phyloP scores from a whole-genome alignment of 2,329 filamentous ascomycete species.

The Fusarium xyrophilum region DNA sequence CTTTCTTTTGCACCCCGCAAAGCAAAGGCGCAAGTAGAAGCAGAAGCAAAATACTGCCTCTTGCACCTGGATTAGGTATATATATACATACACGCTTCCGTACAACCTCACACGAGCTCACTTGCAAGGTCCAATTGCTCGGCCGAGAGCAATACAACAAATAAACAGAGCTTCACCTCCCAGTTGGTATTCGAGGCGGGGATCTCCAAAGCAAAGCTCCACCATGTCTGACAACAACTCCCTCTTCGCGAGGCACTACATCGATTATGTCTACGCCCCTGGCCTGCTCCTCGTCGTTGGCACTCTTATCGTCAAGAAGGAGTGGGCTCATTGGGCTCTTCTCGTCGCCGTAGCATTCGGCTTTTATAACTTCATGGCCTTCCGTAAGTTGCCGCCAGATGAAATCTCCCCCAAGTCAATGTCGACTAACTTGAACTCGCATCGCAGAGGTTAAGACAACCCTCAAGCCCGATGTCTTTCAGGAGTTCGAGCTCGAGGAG shows the following conservation, averaged over 20 bases:
- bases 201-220: constrained; percentile 21
- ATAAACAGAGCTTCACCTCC: constrained; percentile 13
- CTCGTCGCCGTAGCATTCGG: constrained; percentile 70
- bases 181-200: constrained; percentile 26
- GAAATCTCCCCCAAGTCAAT: not conserved
- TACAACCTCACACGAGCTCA: constrained; percentile 1
- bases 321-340: constrained; percentile 76
- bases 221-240: constrained; percentile 40
- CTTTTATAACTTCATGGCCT: constrained; percentile 73
- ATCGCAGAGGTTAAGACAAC: constrained; percentile 78
- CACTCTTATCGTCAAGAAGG: constrained; percentile 77
- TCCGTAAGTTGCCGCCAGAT: constrained; percentile 62
- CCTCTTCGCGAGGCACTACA: constrained; percentile 64
- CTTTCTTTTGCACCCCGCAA: constrained; percentile 5
- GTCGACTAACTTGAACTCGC: constrained; percentile 28
- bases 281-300: constrained; percentile 79
- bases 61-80: constrained; percentile 3
- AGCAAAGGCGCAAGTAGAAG: not conserved
- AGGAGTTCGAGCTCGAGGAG: constrained; percentile 90
- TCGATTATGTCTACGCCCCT: constrained; percentile 85
- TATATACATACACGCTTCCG: not conserved
- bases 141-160: not conserved
- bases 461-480: constrained; percentile 85
- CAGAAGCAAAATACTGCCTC: not conserved
- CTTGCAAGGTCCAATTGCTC: constrained; percentile 21